Percentiles rank a stretch among this genome's conserved stretches.
Conservation (phyloP, 768 basidiomycete genomes). For the Lanmaoa pseudosensibilis region DNA sequence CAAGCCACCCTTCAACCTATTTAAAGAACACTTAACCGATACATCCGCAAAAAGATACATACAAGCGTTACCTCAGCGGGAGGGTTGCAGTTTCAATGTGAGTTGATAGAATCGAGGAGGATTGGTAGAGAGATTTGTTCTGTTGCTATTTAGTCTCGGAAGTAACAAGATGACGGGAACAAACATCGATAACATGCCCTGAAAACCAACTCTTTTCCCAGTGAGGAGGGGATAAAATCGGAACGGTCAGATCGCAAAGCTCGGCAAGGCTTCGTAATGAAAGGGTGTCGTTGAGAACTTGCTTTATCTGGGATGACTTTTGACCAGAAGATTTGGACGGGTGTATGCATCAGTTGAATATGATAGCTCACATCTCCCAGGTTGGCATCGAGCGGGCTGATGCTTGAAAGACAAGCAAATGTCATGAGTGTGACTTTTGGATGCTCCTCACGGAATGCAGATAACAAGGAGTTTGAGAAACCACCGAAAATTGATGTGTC, state of each 20-base stretch:
- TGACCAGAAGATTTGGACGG: background rate
- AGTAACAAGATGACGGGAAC: constrained; percentile 11
- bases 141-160: constrained; percentile 19
- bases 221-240: constrained; percentile 44
- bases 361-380: constrained; percentile 44
- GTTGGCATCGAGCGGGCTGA: constrained; percentile 33
- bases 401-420: constrained; percentile 57
- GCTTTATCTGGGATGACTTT: constrained; percentile 40
- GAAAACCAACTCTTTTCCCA: constrained; percentile 43
- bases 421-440: constrained; percentile 57
- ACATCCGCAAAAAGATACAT: background rate
- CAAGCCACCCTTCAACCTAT: constrained; percentile 36
- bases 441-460: constrained; percentile 66
- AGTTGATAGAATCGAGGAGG: constrained; percentile 58
- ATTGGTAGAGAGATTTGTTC: constrained; percentile 43
- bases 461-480: constrained; percentile 59
- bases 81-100: constrained; percentile 60
- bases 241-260: constrained; percentile 49
- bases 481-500: constrained; percentile 65
- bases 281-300: constrained; percentile 61
- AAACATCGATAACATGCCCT: constrained; percentile 15
- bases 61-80: constrained; percentile 51
- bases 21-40: background rate
- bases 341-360: constrained; percentile 1
- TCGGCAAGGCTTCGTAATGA: constrained; percentile 53